Conservation (phyloP, 1,284 basidiomycete genomes). For the Salmacisia buchloeana region DNA sequence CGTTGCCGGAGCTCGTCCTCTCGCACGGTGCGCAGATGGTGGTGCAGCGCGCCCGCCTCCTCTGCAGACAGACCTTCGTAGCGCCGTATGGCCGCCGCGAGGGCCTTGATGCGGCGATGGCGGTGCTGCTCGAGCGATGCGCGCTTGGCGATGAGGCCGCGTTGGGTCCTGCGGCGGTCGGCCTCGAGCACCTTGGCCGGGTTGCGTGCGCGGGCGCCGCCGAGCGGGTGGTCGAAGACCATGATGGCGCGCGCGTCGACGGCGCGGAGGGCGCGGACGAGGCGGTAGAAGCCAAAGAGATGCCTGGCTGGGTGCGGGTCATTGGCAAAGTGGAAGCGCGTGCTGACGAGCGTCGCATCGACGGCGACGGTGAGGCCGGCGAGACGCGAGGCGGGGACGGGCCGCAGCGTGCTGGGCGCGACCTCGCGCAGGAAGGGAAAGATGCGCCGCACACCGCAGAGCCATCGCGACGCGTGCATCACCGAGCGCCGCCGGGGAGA, state of each 20-base stretch:
- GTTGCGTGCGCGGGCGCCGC: not conserved
- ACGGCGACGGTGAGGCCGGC: slow-evolving; percentile 29
- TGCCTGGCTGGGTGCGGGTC: slow-evolving; percentile 32
- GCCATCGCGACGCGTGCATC: not conserved
- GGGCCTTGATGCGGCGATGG: not conserved
- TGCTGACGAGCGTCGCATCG: slow-evolving; percentile 35
- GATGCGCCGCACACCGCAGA: not conserved
- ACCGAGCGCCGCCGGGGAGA: too few species aligned
- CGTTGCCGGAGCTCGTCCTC: too few species aligned
- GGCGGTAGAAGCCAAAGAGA: slow-evolving; percentile 35
- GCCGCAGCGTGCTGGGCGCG: not conserved
- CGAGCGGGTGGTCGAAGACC: slow-evolving; percentile 39
- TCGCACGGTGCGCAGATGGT: not conserved
- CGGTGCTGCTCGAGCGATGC: slow-evolving; percentile 24
- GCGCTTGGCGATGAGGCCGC: slow-evolving; percentile 24
- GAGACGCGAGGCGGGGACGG: slow-evolving; percentile 18
- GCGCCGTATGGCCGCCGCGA: not conserved
- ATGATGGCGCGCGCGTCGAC: slow-evolving; percentile 50
- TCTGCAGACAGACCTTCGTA: not conserved
- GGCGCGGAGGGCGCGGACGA: slow-evolving; percentile 27
- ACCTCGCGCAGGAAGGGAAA: slow-evolving; percentile 5
- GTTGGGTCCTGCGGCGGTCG: slow-evolving; percentile 18
- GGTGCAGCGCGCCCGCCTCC: not conserved
- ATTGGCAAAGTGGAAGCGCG: slow-evolving; percentile 32
- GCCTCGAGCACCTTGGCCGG: slow-evolving; percentile 3